These are phyloP conservation scores for Mortierella sp. DNA, from an alignment of 371 early-diverging fungal genomes.

Conservation along the genomic window DNA sequence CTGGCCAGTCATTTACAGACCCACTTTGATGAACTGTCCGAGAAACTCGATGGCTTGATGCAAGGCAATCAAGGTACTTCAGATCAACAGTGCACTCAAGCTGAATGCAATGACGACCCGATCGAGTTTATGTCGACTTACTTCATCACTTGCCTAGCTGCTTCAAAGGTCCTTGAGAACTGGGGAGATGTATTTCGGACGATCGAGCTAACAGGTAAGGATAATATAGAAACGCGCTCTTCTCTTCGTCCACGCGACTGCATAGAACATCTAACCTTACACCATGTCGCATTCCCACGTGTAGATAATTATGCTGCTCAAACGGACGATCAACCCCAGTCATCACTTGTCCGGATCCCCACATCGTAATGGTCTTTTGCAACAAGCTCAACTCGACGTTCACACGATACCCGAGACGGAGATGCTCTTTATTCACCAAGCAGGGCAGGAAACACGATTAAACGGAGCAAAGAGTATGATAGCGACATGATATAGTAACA, in stretches of 20 bases:
- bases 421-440: not conserved
- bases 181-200: slow-evolving; percentile 39
- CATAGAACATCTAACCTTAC: not conserved
- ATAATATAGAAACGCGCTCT: not conserved
- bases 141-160: slow-evolving; percentile 20
- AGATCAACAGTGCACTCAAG: too few relatives aligned
- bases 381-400: not conserved
- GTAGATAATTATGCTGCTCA: slow-evolving; percentile 37
- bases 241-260: too few relatives aligned
- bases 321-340: slow-evolving; percentile 27
- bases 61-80: slow-evolving; percentile 44
- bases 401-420: too few relatives aligned
- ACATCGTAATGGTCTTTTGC: slow-evolving; percentile 1
- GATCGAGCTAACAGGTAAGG: slow-evolving; percentile 40
- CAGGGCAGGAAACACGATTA: not conserved
- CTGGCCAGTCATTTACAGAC: slow-evolving; percentile 34
- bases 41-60: slow-evolving; percentile 39
- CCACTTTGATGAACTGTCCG: slow-evolving; percentile 45
- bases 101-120: too few relatives aligned
- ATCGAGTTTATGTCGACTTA: too few relatives aligned
- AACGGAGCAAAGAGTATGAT: not conserved
- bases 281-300: not conserved
- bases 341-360: slow-evolving; percentile 41
- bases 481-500: not conserved
- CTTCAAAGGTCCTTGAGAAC: slow-evolving; percentile 40